Evolutionary conservation across 2,329 filamentous ascomycete genomes (phyloP), one percentile per base, ranked within the genome.

Genomic region (Thermomyces lanuginosus): DNA sequence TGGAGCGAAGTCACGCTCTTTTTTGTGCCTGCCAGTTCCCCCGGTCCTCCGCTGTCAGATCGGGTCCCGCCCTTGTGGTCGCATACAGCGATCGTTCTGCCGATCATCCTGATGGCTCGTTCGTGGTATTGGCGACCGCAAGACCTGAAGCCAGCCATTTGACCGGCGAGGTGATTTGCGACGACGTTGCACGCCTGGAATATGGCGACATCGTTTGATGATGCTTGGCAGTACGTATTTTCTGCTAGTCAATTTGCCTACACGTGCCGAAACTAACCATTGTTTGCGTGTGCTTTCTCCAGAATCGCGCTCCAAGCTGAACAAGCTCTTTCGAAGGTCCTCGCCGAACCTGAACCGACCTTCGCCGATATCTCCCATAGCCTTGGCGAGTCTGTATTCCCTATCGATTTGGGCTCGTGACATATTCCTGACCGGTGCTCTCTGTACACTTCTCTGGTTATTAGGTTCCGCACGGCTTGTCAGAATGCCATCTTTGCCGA

Each of bases 401-500:
- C 18, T 21, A 17, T 10, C 27, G 7, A 11, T 21, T 10, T 6
- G 14, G n/a, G n/a, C n/a, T n/a, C n/a, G n/a, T n/a, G n/a, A n/a
- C n/a, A n/a, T n/a, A n/a, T n/a, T n/a, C n/a, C n/a, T n/a, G n/a
- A n/a, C n/a, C n/a, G n/a, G n/a, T n/a, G n/a, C n/a, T n/a, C n/a
- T n/a, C n/a, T 5, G 3, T 13, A 3, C 4, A 16, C 22, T 16
- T 24, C 10, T 16, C 22, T 24, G 22, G n/a, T 3, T n/a, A 6
- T 24, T 43, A 79, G 74, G 39, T 73, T 78, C 49, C 80, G 81
- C 38, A 57, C 72, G 26, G 65, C 69, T 32, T 84, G 76, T 47
- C 72, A 84, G 46, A 64, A 67, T 37, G 68, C 72, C 30, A 72
- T 86, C 33, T 78, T 82, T 45, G 56, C 66, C 46, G 74, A 92